These are phyloP conservation scores for Fusarium tjaetaba DNA, from an alignment of 2,329 filamentous ascomycete species.

Conservation along the genomic window DNA sequence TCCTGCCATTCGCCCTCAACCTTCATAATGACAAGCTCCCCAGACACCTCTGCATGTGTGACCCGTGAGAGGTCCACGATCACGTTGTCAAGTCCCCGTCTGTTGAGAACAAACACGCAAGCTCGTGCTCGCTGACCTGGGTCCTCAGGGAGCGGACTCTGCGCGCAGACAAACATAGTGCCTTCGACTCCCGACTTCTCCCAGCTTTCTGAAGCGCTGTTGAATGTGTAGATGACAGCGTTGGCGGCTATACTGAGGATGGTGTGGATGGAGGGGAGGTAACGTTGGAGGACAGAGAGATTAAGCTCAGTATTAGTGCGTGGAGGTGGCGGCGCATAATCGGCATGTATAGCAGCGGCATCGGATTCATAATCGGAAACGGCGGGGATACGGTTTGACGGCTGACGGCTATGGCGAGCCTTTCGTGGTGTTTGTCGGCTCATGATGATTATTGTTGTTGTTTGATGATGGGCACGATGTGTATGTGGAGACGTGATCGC, in stretches of 20 bases:
- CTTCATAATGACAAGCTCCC: slow-evolving; percentile 63
- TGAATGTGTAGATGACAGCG: slow-evolving; percentile 86
- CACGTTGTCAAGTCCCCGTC: slow-evolving; percentile 76
- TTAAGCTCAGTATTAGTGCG: slow-evolving; percentile 89
- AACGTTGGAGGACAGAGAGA: slow-evolving; percentile 81
- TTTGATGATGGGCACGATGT: slow-evolving; percentile 18
- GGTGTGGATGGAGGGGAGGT: slow-evolving; percentile 76
- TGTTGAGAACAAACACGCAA: slow-evolving; percentile 78
- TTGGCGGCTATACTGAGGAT: slow-evolving; percentile 87
- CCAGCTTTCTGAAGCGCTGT: slow-evolving; percentile 73
- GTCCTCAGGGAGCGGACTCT: slow-evolving; percentile 55
- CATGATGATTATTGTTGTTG: slow-evolving; percentile 48
- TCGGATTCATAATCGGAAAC: slow-evolving; percentile 75
- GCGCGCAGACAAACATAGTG: slow-evolving; percentile 85
- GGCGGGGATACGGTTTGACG: slow-evolving; percentile 52
- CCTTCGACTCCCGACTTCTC: slow-evolving; percentile 88
- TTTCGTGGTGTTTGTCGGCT: slow-evolving; percentile 56
- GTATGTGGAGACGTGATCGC: neutral
- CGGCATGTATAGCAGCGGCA: slow-evolving; percentile 56
- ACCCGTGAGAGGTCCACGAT: slow-evolving; percentile 71
- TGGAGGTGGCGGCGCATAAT: slow-evolving; percentile 58
- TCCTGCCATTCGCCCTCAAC: slow-evolving; percentile 49
- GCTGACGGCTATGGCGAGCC: slow-evolving; percentile 53
- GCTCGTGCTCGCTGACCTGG: slow-evolving; percentile 51
- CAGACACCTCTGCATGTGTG: slow-evolving; percentile 70